These are phyloP conservation scores for Allium fistulosum DNA, from an alignment of 106 monocot genomes.

Conservation along the genomic window DNA sequence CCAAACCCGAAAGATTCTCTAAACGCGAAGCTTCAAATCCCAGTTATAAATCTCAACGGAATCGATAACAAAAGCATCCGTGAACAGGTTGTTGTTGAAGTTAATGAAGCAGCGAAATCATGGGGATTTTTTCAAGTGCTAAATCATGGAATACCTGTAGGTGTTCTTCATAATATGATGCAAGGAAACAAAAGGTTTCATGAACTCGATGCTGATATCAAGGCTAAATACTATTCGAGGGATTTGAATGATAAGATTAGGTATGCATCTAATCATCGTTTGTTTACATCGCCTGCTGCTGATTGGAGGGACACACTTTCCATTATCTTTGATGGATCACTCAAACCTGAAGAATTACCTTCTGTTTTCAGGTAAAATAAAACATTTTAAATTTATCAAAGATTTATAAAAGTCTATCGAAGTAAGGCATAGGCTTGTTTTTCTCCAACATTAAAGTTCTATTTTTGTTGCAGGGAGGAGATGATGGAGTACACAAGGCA, in stretches of 20 bases:
- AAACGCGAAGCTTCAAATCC: background rate
- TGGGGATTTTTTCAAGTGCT: slow-evolving; percentile 33
- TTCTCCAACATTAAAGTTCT: too few species aligned
- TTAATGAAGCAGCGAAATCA: slow-evolving; percentile 6
- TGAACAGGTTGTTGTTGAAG: background rate
- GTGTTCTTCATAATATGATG: slow-evolving; percentile 12
- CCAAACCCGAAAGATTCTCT: background rate
- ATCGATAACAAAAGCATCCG: background rate
- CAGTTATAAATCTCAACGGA: slow-evolving; percentile 20
- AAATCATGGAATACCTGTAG: slow-evolving; percentile 16
- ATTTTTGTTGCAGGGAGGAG: background rate
- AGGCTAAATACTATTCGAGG: slow-evolving; percentile 6
- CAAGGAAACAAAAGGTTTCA: slow-evolving; percentile 20
- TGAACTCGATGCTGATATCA: slow-evolving; percentile 11
- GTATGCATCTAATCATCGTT: slow-evolving; percentile 8
- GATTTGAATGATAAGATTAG: slow-evolving; percentile 6
- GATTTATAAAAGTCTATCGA: background rate
- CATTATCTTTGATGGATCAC: background rate
- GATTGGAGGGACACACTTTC: slow-evolving; percentile 21
- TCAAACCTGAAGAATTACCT: slow-evolving; percentile 10
- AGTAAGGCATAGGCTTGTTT: background rate
- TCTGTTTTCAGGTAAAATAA: slow-evolving; percentile 2
- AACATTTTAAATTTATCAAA: background rate
- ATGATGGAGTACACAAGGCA: background rate
- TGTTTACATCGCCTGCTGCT: slow-evolving; percentile 3